Evolutionary conservation across 768 basidiomycete species (phyloP), one percentile per base, ranked within the genome.

Genomic region (Tylopilus plumbeoviolaceoides): DNA sequence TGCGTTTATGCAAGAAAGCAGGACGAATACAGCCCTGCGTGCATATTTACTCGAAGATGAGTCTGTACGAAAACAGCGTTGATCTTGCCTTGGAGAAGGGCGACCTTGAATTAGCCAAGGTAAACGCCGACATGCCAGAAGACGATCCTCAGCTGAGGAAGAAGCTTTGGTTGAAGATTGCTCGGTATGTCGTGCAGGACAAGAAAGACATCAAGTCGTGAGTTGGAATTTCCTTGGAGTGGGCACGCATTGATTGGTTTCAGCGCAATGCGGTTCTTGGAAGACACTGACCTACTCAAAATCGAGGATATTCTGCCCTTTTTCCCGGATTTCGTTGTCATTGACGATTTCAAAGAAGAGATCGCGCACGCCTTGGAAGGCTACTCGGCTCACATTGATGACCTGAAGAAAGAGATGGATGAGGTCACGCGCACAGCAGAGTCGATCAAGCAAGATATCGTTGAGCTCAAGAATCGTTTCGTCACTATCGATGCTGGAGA

Each of bases 331-430:
- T 99, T 99, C 66, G 93, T 95, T 12, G 91, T 98, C 54, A 98
- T 99, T 59, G 97, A 98, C 66, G 97, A 98, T 67, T 98, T 99
- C 80, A 99, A 99, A 69, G 91, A 95, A 61, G 95, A 98, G 72
- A 98, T 98, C 59, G 95, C 95, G 46, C 86, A 87, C 55, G 97
- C 97, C 0, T 73, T 99, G 58, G 95, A 99, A 66, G 89, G 89
- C 2, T 98, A 98, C 66, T 91, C 91, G 39, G 80, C 85, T 17
- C 90, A 93, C 61, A 98, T 98, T 43, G 93, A 95, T 48, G 74
- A 75, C 30, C 78, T 99, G 54, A 95, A 94, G 70, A 80, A 72
- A 47, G 97, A 98, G 63, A 99, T 99, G 97, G 89, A 95, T 66
- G 93, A 97, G 42, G 91, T 95, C 18, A 98, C 94, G 6, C 79